Evolutionary conservation across 192 early-diverging fungal genomes (phyloP).

Genomic region (Coemansia sp.): DNA sequence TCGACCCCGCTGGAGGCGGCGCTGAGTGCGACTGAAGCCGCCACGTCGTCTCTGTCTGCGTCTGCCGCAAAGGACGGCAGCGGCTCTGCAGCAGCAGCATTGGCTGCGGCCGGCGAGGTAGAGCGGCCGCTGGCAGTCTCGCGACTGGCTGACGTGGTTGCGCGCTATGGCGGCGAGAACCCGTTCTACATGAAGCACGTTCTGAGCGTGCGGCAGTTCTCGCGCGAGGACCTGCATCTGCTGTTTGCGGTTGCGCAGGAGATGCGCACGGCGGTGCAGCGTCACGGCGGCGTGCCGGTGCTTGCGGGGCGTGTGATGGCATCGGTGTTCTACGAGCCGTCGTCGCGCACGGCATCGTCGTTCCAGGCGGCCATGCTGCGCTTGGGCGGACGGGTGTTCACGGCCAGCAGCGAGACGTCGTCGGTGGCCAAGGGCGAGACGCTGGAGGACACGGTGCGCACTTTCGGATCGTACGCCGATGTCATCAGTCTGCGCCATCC

Average conservation of each 20-base stretch:
- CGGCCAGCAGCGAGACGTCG: constrained; percentile 77
- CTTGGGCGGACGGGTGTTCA: constrained; percentile 87
- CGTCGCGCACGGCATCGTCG: constrained; percentile 89
- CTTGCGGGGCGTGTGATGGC: constrained; percentile 89
- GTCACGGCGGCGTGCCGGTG: constrained; percentile 80
- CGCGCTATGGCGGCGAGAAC: constrained; percentile 47
- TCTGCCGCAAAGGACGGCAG: not conserved
- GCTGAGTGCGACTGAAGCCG: not conserved
- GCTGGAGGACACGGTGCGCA: constrained; percentile 91
- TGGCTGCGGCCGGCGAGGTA: not conserved
- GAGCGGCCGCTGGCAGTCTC: constrained; percentile 22
- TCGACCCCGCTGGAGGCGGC: constrained; percentile 1
- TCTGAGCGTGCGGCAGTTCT: constrained; percentile 86
- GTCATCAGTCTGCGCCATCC: constrained; percentile 92
- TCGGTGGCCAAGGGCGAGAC: constrained; percentile 97
- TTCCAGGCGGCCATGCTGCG: constrained; percentile 95
- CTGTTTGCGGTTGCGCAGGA: constrained; percentile 96
- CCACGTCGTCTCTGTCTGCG: not conserved
- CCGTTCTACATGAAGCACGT: constrained; percentile 96
- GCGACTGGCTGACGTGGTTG: constrained; percentile 46
- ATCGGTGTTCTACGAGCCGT: constrained; percentile 96
- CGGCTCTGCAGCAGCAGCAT: not conserved
- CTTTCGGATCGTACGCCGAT: constrained; percentile 90
- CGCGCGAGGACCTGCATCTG: constrained; percentile 88
- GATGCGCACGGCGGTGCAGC: constrained; percentile 92